These are phyloP conservation scores for Tylopilus orsonianus DNA, from an alignment of 1,284 basidiomycete species.

Conservation along the genomic window DNA sequence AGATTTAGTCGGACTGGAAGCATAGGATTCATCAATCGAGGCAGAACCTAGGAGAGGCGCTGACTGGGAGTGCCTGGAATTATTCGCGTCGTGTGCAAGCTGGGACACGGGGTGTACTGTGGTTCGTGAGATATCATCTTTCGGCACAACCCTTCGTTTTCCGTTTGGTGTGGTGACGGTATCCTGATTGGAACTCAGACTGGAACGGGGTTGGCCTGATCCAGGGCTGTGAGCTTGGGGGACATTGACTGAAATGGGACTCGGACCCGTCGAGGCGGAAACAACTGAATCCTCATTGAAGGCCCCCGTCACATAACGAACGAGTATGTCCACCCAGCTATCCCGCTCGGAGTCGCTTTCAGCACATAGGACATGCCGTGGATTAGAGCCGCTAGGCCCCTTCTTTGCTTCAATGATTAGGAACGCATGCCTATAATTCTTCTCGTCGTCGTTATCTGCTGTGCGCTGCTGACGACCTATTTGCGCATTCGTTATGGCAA, in stretches of 20 bases:
- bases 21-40: constrained; percentile 40
- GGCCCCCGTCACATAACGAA: constrained; percentile 74
- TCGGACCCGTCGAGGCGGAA: constrained; percentile 22
- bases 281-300: constrained; percentile 64
- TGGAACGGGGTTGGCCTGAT: constrained; percentile 52
- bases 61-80: constrained; percentile 61
- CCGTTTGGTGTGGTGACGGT: constrained; percentile 37
- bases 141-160: constrained; percentile 46
- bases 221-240: constrained; percentile 23
- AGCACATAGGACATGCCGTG: constrained; percentile 92
- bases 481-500: constrained; percentile 83
- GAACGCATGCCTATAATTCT: constrained; percentile 95
- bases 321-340: constrained; percentile 92
- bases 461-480: constrained; percentile 56
- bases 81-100: constrained; percentile 52
- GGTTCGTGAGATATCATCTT: constrained; percentile 64
- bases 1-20: constrained; percentile 55
- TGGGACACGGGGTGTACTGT: constrained; percentile 61
- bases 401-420: constrained; percentile 88
- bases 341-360: constrained; percentile 94
- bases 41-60: constrained; percentile 32
- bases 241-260: constrained; percentile 29
- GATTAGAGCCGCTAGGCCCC: constrained; percentile 65
- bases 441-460: constrained; percentile 72
- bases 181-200: constrained; percentile 53